Percentiles rank a stretch among this genome's conserved stretches.
phyloP scores from a whole-genome alignment of 306 rosid species.

The Cyamopsis tetragonoloba region DNA sequence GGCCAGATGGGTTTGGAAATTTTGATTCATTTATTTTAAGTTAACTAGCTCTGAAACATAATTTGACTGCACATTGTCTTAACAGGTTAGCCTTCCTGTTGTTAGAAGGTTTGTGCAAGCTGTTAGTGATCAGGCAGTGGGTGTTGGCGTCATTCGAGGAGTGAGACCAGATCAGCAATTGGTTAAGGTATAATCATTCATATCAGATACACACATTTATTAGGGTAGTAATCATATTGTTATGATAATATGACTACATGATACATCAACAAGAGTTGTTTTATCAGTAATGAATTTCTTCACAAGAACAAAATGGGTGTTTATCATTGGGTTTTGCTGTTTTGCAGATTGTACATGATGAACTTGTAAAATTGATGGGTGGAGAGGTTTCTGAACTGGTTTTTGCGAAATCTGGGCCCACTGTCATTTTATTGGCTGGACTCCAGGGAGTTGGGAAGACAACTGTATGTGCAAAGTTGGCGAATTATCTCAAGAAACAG shows the following conservation, averaged over 20 bases:
- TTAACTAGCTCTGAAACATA: neutral
- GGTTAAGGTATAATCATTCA: conserved; percentile 60
- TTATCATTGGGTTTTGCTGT: conserved; percentile 34
- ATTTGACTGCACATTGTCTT: conserved; percentile 20
- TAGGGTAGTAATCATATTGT: neutral
- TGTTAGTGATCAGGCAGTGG: conserved; percentile 89
- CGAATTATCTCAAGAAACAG: conserved; percentile 89
- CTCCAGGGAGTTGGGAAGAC: conserved; percentile 99
- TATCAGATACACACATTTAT: neutral
- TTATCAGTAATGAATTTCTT: conserved; percentile 14
- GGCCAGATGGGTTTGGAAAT: conserved; percentile 22
- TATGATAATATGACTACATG: neutral
- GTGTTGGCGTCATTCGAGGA: conserved; percentile 81
- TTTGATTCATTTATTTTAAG: neutral
- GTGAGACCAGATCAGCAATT: conserved; percentile 93
- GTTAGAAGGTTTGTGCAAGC: conserved; percentile 94
- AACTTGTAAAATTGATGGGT: conserved; percentile 94
- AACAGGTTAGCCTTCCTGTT: conserved; percentile 98
- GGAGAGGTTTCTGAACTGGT: conserved; percentile 88
- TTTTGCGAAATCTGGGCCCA: conserved; percentile 77
- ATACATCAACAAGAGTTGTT: neutral
- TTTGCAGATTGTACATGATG: conserved; percentile 87
- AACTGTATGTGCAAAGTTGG: conserved; percentile 91
- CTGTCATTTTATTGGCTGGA: conserved; percentile 90
- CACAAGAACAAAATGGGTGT: conserved; percentile 5